A percentile compares a stretch with the other conserved stretches of the same genome.
Evolutionary conservation across 2,329 filamentous ascomycete genomes (phyloP).

Genomic region (Passalora sequoiae): DNA sequence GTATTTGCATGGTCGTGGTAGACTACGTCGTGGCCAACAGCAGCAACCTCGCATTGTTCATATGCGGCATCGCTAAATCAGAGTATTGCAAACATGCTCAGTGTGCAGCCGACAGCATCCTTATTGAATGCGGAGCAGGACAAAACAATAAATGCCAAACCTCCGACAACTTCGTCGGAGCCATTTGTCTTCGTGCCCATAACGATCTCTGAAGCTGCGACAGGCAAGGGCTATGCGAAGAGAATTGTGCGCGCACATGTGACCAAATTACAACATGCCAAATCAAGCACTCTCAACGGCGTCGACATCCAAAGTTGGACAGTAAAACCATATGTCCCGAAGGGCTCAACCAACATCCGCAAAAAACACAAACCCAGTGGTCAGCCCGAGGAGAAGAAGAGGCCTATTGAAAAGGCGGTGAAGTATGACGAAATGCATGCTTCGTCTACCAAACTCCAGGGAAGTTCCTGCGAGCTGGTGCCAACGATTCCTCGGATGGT

Average conservation of each 20-base stretch:
- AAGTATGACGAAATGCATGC: not conserved
- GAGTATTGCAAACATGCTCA: not conserved
- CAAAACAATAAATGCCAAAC: not conserved
- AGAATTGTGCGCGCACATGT: conserved; percentile 21
- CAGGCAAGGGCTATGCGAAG: conserved; percentile 18
- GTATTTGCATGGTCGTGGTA: too few relatives aligned
- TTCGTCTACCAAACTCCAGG: not conserved
- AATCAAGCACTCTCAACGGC: conserved; percentile 8
- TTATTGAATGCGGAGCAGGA: not conserved
- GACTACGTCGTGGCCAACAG: not conserved
- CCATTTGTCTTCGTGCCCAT: conserved; percentile 21
- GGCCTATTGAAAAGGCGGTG: not conserved
- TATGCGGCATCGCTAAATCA: not conserved
- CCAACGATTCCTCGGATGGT: conserved; percentile 1
- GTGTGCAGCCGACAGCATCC: conserved; percentile 1
- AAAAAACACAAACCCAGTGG: conserved; percentile 2
- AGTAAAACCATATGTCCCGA: conserved; percentile 17
- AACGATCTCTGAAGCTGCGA: conserved; percentile 13
- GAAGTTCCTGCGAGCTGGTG: not conserved
- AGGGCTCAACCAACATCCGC: conserved; percentile 2
- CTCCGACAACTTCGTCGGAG: conserved; percentile 4
- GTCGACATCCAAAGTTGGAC: conserved; percentile 19
- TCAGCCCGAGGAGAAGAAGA: too few relatives aligned
- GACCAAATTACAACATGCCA: conserved; percentile 19
- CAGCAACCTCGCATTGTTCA: not conserved